phyloP scores from a whole-genome alignment of 805 yeast species.

The Blastobotrys peoriensis region DNA sequence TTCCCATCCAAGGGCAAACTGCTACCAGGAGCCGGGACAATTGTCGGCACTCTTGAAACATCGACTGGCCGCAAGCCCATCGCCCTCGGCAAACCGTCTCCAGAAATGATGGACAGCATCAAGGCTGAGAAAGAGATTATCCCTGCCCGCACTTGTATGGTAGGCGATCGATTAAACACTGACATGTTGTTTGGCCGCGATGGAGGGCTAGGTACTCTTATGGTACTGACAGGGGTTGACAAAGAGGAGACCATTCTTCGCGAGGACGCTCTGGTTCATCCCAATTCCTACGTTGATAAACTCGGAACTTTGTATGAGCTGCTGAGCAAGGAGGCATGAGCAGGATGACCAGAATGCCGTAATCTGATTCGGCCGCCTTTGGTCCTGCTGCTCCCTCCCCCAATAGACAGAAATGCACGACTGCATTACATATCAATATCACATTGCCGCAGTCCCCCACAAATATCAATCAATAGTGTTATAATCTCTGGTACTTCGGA shows the following conservation, averaged over 20 bases:
- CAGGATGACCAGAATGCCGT: no score
- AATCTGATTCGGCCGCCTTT: no score
- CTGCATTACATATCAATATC: no score
- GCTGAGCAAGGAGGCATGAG: slow-evolving; percentile 10
- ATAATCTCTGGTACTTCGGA: no score
- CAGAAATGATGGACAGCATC: slow-evolving; percentile 85
- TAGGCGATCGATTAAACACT: slow-evolving; percentile 92
- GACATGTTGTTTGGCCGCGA: slow-evolving; percentile 88
- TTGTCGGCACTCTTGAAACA: slow-evolving; percentile 67
- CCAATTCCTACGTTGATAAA: slow-evolving; percentile 62
- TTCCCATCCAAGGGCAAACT: slow-evolving; percentile 83
- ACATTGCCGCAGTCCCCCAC: no score
- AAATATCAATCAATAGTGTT: no score
- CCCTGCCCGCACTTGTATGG: slow-evolving; percentile 65
- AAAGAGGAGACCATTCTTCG: slow-evolving; percentile 53
- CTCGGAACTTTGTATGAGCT: slow-evolving; percentile 73
- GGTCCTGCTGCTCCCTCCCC: no score
- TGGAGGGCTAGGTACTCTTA: slow-evolving; percentile 79
- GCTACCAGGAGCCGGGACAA: slow-evolving; percentile 93
- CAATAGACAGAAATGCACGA: no score
- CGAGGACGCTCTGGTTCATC: slow-evolving; percentile 40
- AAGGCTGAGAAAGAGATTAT: slow-evolving; percentile 56
- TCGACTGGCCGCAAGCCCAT: slow-evolving; percentile 80
- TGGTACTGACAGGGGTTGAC: slow-evolving; percentile 91
- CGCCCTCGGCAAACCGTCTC: slow-evolving; percentile 89